phyloP scores from a whole-genome alignment of 2,329 filamentous ascomycete genomes.

The Ceratocystis lukuohia region DNA sequence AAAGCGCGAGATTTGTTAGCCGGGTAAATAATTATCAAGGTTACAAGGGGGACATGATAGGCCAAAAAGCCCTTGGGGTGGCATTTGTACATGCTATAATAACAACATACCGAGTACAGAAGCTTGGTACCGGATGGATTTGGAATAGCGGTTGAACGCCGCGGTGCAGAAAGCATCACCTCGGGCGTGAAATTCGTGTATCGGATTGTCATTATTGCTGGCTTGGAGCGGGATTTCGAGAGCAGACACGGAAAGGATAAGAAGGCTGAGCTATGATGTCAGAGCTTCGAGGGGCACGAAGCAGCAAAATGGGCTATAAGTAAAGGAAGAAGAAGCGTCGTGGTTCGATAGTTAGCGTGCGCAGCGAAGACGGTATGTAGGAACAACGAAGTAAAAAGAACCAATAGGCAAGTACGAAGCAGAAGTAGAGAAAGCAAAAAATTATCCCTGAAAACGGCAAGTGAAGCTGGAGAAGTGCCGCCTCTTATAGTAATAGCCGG shows the following conservation, averaged over 20 bases:
- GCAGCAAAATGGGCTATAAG: neutral
- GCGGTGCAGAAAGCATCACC: conserved; percentile 62
- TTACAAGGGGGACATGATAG: neutral
- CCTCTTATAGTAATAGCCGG: neutral
- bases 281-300: neutral
- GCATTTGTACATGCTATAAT: neutral
- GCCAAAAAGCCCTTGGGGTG: neutral
- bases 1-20: neutral
- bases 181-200: conserved; percentile 62
- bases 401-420: too few species aligned
- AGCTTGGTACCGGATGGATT: conserved; percentile 52
- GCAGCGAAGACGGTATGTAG: neutral
- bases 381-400: neutral
- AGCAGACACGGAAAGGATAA: neutral
- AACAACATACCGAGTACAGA: conserved; percentile 44
- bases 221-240: neutral
- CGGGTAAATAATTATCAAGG: neutral
- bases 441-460: neutral
- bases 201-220: conserved; percentile 51
- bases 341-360: neutral
- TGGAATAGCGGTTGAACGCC: conserved; percentile 56
- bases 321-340: neutral
- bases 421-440: neutral
- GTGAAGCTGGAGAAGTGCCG: neutral
- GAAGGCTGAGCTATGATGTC: neutral